Conservation (phyloP, 148 eudicot species). For the Vaccinium darrowii region DNA sequence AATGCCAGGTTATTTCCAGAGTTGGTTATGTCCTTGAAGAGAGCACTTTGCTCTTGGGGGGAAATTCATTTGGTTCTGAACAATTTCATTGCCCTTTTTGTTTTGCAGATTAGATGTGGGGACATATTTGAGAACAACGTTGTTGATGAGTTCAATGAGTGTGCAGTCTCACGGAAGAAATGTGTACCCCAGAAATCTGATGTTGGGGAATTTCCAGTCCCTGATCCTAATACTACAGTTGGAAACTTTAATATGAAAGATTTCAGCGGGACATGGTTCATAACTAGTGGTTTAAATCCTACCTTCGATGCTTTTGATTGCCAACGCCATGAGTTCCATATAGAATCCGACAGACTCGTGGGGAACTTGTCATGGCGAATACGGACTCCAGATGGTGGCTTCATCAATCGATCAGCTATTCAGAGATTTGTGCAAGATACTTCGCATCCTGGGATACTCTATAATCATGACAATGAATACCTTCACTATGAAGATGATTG, state of each 20-base stretch:
- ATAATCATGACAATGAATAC: conserved; percentile 96
- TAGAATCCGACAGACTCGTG: conserved; percentile 70
- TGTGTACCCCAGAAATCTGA: conserved; percentile 94
- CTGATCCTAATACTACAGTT: conserved; percentile 66
- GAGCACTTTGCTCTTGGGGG: background rate
- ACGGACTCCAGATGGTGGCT: conserved; percentile 83
- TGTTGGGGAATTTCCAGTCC: conserved; percentile 92
- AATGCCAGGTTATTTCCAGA: conserved; percentile 71
- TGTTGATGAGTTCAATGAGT: conserved; percentile 94
- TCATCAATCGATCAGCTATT: conserved; percentile 78
- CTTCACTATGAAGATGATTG: conserved; percentile 99
- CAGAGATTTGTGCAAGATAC: conserved; percentile 95
- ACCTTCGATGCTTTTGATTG: conserved; percentile 88
- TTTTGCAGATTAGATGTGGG: conserved; percentile 83
- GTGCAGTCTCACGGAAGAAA: conserved; percentile 96
- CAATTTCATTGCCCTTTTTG: background rate
- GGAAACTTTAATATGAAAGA: conserved; percentile 64
- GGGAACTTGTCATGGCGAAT: conserved; percentile 83
- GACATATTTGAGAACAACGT: conserved; percentile 91
- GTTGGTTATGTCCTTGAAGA: background rate
- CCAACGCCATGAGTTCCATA: conserved; percentile 86
- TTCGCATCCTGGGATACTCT: conserved; percentile 66
- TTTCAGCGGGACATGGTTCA: conserved; percentile 88
- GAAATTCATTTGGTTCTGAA: conserved; percentile 5
- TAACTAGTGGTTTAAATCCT: conserved; percentile 86